Evolutionary conservation across 495 filamentous ascomycete species (phyloP).

Genomic region (Penicillium waksmanii): DNA sequence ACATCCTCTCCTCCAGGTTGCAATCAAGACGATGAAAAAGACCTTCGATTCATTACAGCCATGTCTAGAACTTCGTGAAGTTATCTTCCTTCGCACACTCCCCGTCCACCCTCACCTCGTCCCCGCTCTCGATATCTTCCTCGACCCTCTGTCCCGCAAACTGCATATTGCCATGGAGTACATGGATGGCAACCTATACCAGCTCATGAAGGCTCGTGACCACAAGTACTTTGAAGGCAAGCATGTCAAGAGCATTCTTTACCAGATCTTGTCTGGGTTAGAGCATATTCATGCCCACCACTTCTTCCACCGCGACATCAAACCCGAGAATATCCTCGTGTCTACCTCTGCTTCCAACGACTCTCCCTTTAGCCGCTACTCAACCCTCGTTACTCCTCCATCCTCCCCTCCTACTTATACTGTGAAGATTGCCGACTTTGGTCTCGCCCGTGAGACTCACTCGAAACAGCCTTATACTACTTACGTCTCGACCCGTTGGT

Average conservation of each 20-base stretch:
- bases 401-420: constrained; percentile 92
- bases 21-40: constrained; percentile 99
- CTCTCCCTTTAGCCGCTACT: constrained; percentile 87
- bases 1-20: constrained; percentile 64
- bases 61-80: constrained; percentile 91
- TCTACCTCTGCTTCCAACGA: constrained; percentile 88
- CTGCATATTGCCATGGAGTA: constrained; percentile 99
- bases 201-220: constrained; percentile 97
- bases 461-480: constrained; percentile 97
- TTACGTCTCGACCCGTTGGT: constrained; percentile 98
- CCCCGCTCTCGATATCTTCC: constrained; percentile 96
- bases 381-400: constrained; percentile 89
- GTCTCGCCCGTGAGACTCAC: constrained; percentile 94
- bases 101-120: constrained; percentile 90
- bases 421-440: constrained; percentile 99
- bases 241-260: constrained; percentile 97
- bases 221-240: constrained; percentile 88
- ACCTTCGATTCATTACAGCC: constrained; percentile 89
- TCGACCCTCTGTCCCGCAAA: constrained; percentile 93
- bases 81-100: constrained; percentile 90
- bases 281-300: constrained; percentile 96
- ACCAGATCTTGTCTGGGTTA: constrained; percentile 92
- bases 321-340: constrained; percentile 98
- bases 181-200: constrained; percentile 99
- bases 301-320: constrained; percentile 99